These are phyloP conservation scores for Pseudopyricularia cyperi DNA, from an alignment of 2,329 filamentous ascomycete species.

Conservation along the genomic window DNA sequence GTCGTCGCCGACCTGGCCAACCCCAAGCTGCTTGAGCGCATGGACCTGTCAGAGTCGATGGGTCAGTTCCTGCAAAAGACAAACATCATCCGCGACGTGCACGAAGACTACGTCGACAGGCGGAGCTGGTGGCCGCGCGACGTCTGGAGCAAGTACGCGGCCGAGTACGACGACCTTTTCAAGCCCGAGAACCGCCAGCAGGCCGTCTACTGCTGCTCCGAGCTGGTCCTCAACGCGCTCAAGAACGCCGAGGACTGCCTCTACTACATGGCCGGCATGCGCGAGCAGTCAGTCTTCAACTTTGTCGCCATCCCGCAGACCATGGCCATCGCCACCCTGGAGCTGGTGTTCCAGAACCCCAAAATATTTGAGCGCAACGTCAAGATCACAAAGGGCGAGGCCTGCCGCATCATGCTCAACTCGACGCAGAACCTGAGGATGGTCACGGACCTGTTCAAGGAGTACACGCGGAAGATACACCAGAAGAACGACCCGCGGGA, in stretches of 20 bases:
- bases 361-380: conserved; percentile 74
- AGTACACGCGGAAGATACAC: conserved; percentile 69
- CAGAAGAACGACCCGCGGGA: conserved; percentile 91
- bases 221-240: conserved; percentile 88
- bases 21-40: conserved; percentile 64
- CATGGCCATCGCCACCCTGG: conserved; percentile 94
- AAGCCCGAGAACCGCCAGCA: conserved; percentile 63
- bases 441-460: conserved; percentile 71
- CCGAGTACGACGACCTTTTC: conserved; percentile 82
- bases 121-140: conserved; percentile 91
- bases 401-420: conserved; percentile 82
- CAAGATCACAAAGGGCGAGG: conserved; percentile 93
- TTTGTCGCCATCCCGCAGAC: conserved; percentile 93
- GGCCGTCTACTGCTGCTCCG: conserved; percentile 75
- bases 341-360: conserved; percentile 85
- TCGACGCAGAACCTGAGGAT: conserved; percentile 80
- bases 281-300: conserved; percentile 97
- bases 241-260: conserved; percentile 82
- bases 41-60: conserved; percentile 85
- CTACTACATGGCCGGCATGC: conserved; percentile 93
- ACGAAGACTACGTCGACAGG: conserved; percentile 78
- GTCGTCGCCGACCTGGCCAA: conserved; percentile 81
- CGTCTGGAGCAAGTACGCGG: conserved; percentile 93
- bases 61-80: conserved; percentile 95
- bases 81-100: conserved; percentile 94